Evolutionary conservation across 2,329 filamentous ascomycete species (phyloP), one percentile per base, ranked within the genome.

Genomic region (Coniochaeta sp.): DNA sequence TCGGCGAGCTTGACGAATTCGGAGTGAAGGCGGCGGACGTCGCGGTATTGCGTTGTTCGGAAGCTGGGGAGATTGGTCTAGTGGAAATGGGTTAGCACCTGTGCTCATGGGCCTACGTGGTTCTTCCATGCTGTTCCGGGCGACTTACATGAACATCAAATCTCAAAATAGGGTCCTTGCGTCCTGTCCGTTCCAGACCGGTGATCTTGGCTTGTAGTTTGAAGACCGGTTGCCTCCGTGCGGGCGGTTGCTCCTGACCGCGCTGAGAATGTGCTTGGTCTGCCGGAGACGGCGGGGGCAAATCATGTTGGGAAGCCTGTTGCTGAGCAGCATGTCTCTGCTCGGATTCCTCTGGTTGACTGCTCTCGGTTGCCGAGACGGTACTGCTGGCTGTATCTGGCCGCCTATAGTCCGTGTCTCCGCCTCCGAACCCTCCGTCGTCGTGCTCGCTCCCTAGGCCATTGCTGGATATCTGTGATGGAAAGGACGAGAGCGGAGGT

Each of bases 51-150:
- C 6, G 95, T 99, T 0, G 95, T 99, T 68, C 95, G 87, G 75
- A 97, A 99, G 67, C 93, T 93, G 59, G 93, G 93, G n/a, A 99
- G 89, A 76, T 99, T 99, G 65, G 95, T 99, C 95, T 99, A 31
- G 61, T n/a, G 3, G 44, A 31, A 57, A 40, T 63, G 26, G 66
- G 68, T 72, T 63, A 73, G 68, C 22, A n/a, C 34, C 31, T 36
- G 34, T 3, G 34, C 11, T 36, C 9, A 12, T 36, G 3, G 8
- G 14, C 34, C 12, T n/a, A n/a, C n/a, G n/a, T 36, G 34, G 34
- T 36, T 36, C 34, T 36, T 36, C 12, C 52, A 28, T 47, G 52
- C 52, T 57, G 58, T 26, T 4, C 12, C 22, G 36, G n/a, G 40
- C 57, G 58, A 72, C 88, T 71, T 87, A 98, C 95, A 76, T 99